Conservation (phyloP, 495 filamentous ascomycete genomes). For the Gamarada debralockiae region DNA sequence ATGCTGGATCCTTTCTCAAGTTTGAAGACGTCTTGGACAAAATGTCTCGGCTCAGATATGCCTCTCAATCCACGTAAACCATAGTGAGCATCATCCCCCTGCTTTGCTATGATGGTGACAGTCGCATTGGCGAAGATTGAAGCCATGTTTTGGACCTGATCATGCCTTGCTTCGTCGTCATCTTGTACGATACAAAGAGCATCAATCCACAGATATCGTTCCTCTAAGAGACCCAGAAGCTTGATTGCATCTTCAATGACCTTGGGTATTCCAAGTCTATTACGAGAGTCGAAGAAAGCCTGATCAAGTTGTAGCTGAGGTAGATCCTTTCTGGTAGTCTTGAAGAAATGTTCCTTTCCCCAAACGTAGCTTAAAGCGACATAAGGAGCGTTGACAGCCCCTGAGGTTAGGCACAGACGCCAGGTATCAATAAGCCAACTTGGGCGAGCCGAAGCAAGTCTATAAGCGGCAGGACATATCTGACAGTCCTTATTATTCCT, state of each 20-base stretch:
- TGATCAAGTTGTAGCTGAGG: background rate
- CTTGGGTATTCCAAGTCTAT: constrained; percentile 12
- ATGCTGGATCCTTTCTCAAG: constrained; percentile 5
- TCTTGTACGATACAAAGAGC: constrained; percentile 28
- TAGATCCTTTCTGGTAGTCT: background rate
- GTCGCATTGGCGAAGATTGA: constrained; percentile 25
- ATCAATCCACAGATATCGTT: constrained; percentile 30
- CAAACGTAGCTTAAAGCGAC: constrained; percentile 28
- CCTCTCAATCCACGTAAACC: constrained; percentile 10
- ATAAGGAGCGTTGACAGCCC: constrained; percentile 8
- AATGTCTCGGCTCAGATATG: background rate
- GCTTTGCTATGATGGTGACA: constrained; percentile 22
- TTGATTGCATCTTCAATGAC: constrained; percentile 24
- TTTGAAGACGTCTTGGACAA: constrained; percentile 1
- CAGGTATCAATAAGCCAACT: constrained; percentile 7
- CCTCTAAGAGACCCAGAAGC: constrained; percentile 8
- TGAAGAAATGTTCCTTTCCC: constrained; percentile 13
- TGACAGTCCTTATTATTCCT: constrained; percentile 1
- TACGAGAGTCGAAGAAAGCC: background rate
- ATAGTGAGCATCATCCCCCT: constrained; percentile 17
- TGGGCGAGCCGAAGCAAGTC: background rate
- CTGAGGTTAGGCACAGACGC: constrained; percentile 1
- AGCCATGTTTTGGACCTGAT: constrained; percentile 22
- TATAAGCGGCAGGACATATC: background rate
- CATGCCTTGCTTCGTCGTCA: constrained; percentile 14